Percentiles rank a stretch among this genome's conserved stretches.
Evolutionary conservation across 441 rosid genomes (phyloP).

Genomic region (Populus trichocarpa): DNA sequence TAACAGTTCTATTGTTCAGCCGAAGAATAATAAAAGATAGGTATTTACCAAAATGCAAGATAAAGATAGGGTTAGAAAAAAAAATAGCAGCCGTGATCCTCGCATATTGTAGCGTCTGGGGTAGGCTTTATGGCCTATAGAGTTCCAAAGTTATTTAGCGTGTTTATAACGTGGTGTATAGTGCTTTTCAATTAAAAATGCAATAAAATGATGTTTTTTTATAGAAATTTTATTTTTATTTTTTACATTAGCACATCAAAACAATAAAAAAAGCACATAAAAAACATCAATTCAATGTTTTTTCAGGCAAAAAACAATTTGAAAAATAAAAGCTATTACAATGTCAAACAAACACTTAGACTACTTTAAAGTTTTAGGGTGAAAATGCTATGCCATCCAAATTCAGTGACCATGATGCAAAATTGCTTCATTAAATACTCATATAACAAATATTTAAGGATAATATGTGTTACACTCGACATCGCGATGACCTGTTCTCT

Average conservation of each 20-base stretch:
- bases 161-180: too few relatives aligned
- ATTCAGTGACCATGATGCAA: not conserved
- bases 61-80: not conserved
- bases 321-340: too few relatives aligned
- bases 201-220: too few relatives aligned
- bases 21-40: not conserved
- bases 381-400: not conserved
- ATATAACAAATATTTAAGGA: not conserved
- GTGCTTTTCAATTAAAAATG: too few relatives aligned
- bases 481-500: too few relatives aligned
- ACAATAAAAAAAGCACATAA: too few relatives aligned
- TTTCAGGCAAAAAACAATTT: not conserved
- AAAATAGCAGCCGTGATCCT: not conserved
- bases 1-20: not conserved
- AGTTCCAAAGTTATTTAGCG: not conserved
- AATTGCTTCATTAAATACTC: not conserved
- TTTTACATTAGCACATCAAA: too few relatives aligned
- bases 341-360: too few relatives aligned
- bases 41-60: not conserved
- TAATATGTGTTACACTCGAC: too few relatives aligned
- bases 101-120: not conserved
- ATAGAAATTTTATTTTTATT: too few relatives aligned
- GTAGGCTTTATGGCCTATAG: not conserved
- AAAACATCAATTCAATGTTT: too few relatives aligned
- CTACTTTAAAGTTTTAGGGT: not conserved